Evolutionary conservation across 208 protist genomes (phyloP).

Genomic region (Leishmania martiniquensis): DNA sequence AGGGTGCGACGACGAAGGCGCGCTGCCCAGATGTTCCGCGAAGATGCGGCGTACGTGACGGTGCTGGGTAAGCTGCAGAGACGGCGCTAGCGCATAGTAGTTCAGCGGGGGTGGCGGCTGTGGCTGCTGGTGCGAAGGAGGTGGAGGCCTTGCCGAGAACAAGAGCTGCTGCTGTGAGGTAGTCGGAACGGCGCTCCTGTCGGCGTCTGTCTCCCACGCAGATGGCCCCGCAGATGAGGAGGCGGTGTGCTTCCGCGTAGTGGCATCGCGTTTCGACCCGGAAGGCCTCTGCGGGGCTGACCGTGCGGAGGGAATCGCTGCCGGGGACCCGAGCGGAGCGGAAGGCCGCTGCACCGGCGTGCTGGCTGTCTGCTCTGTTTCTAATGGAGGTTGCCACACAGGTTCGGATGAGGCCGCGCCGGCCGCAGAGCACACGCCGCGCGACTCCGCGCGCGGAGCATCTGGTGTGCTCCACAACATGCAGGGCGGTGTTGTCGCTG

Average conservation of each 20-base stretch:
- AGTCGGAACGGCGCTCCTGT: not conserved
- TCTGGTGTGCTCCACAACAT: too few species aligned
- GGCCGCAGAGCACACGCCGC: not conserved
- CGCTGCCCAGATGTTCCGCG: not conserved
- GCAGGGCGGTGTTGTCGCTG: not conserved
- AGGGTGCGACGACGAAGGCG: not conserved
- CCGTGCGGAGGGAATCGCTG: not conserved
- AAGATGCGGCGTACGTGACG: slow-evolving; percentile 24
- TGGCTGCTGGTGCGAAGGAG: not conserved
- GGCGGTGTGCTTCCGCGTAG: not conserved
- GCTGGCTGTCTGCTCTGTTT: not conserved
- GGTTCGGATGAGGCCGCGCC: not conserved
- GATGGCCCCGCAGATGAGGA: not conserved
- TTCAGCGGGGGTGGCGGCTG: not conserved
- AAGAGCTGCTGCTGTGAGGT: not conserved
- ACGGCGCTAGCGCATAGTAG: slow-evolving; percentile 14
- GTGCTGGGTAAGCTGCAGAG: slow-evolving; percentile 18
- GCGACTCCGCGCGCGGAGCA: not conserved
- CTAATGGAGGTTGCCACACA: not conserved
- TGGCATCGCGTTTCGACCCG: not conserved
- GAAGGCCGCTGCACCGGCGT: not conserved
- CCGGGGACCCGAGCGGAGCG: not conserved
- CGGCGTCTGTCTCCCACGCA: not conserved
- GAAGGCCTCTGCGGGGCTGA: not conserved
- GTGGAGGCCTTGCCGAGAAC: not conserved